phyloP scores from a whole-genome alignment of 202 grass and related monocot species.

The Panicum virgatum region DNA sequence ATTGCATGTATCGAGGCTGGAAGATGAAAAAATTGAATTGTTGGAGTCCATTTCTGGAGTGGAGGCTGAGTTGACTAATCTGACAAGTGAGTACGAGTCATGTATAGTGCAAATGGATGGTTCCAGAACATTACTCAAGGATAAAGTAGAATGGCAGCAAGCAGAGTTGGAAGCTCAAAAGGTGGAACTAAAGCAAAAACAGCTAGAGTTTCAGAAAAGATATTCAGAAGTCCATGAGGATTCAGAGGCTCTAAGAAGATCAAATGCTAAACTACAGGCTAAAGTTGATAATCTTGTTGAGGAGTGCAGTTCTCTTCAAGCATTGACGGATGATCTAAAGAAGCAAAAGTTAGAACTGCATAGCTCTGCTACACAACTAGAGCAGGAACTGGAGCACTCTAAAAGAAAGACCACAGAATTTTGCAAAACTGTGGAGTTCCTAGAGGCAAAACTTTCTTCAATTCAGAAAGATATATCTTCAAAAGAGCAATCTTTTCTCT shows the following conservation, averaged over 20 bases:
- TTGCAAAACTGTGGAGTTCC: slow-evolving; percentile 60
- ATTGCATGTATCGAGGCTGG: slow-evolving; percentile 67
- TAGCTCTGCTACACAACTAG: slow-evolving; percentile 61
- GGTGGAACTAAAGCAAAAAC: slow-evolving; percentile 65
- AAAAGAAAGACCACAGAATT: slow-evolving; percentile 70
- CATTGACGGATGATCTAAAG: slow-evolving; percentile 59
- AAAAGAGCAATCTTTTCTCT: slow-evolving; percentile 79
- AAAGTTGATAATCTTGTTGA: slow-evolving; percentile 79
- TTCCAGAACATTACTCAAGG: slow-evolving; percentile 69
- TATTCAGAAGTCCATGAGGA: slow-evolving; percentile 73
- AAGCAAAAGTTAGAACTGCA: slow-evolving; percentile 82
- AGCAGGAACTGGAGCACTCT: slow-evolving; percentile 76
- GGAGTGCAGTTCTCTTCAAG: slow-evolving; percentile 78
- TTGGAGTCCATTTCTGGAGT: slow-evolving; percentile 76
- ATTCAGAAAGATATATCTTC: slow-evolving; percentile 64
- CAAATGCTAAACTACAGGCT: slow-evolving; percentile 64
- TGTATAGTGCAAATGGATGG: slow-evolving; percentile 71
- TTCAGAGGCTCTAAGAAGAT: slow-evolving; percentile 64
- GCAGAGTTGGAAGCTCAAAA: slow-evolving; percentile 67
- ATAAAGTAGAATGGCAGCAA: slow-evolving; percentile 62
- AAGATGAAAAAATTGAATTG: slow-evolving; percentile 79
- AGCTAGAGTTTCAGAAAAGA: slow-evolving; percentile 59
- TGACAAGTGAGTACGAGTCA: slow-evolving; percentile 67
- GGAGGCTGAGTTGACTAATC: slow-evolving; percentile 63
- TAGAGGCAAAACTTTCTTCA: slow-evolving; percentile 78